phyloP scores from a whole-genome alignment of 2,329 filamentous ascomycete genomes.

The Geosmithia flava region DNA sequence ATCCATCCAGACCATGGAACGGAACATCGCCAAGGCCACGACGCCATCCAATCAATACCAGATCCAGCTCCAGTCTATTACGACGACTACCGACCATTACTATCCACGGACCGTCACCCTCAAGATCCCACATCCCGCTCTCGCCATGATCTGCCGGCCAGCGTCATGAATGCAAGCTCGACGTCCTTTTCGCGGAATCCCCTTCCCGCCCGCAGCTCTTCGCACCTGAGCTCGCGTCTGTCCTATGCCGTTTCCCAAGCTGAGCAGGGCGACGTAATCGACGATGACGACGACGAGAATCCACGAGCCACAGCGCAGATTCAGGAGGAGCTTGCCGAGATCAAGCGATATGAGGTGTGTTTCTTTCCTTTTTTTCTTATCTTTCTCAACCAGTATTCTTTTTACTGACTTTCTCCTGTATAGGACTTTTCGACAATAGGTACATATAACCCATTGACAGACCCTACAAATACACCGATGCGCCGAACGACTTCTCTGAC shows the following conservation, averaged over 20 bases:
- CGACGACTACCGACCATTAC: too few relatives aligned
- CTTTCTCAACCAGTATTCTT: background rate
- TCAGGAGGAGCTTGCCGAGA: slow-evolving; percentile 91
- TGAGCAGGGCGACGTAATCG: slow-evolving; percentile 47
- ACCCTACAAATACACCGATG: background rate
- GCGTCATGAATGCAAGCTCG: slow-evolving; percentile 37
- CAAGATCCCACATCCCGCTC: background rate
- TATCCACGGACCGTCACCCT: too few relatives aligned
- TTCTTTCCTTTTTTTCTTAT: background rate
- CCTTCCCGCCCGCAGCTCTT: slow-evolving; percentile 27
- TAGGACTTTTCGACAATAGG: slow-evolving; percentile 89
- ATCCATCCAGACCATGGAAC: too few relatives aligned
- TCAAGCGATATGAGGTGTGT: slow-evolving; percentile 80
- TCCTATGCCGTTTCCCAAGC: slow-evolving; percentile 54
- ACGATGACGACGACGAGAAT: slow-evolving; percentile 18
- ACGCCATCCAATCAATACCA: too few relatives aligned
- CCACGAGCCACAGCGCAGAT: slow-evolving; percentile 55
- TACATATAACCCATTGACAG: slow-evolving; percentile 18
- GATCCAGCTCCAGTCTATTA: too few relatives aligned
- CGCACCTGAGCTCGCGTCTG: slow-evolving; percentile 51
- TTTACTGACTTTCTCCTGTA: background rate
- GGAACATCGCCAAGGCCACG: too few relatives aligned
- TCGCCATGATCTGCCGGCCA: slow-evolving; percentile 20
- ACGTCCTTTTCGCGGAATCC: slow-evolving; percentile 31
- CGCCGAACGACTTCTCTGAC: too few relatives aligned